A percentile compares a stretch with the other conserved stretches of the same genome.
phyloP scores from a whole-genome alignment of 345 rosid species.

The Populus pruinosa region DNA sequence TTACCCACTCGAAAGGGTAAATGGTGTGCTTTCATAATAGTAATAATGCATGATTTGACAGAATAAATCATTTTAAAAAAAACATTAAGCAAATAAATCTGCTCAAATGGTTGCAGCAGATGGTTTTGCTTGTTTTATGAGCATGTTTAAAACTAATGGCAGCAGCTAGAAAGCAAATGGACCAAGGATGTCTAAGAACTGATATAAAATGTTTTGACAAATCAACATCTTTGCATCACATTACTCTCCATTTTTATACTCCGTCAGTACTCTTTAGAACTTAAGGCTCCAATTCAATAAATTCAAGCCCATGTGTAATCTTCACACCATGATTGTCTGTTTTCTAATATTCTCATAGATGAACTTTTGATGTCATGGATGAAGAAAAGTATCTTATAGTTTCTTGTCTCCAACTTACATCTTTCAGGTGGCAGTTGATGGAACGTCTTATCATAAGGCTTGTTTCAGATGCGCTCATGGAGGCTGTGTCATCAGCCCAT shows the following conservation, averaged over 20 bases:
- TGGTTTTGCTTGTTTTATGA: neutral
- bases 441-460: conserved; percentile 54
- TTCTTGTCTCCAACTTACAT: neutral
- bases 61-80: neutral
- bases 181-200: neutral
- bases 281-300: neutral
- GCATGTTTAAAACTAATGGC: neutral
- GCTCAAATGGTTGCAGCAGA: neutral
- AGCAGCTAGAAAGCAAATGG: neutral
- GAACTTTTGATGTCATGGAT: neutral
- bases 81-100: neutral
- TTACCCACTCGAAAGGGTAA: conserved; percentile 71
- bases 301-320: neutral
- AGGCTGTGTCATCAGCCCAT: conserved; percentile 65
- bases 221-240: no score
- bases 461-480: conserved; percentile 78
- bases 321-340: neutral
- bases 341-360: neutral
- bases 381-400: neutral
- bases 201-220: neutral
- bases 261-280: neutral
- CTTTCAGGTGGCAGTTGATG: conserved; percentile 67
- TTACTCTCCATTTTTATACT: neutral
- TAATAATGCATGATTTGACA: neutral
- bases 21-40: neutral